phyloP scores from a whole-genome alignment of 2,329 filamentous ascomycete species.

The Calonectria ilicicola region DNA sequence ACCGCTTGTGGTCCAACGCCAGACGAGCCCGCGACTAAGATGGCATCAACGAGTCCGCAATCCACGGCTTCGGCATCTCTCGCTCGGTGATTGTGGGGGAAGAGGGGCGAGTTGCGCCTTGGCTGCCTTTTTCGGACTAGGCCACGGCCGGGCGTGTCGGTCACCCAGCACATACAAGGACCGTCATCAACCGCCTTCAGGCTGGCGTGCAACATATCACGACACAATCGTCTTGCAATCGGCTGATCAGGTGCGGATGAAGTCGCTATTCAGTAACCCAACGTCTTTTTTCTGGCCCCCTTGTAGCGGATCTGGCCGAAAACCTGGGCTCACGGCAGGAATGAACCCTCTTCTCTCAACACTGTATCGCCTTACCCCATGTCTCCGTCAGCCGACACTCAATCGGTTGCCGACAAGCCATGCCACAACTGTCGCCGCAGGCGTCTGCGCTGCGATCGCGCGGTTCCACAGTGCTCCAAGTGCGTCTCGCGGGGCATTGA shows the following conservation, averaged over 20 bases:
- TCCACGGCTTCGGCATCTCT: conserved; percentile 8
- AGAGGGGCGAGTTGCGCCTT: conserved; percentile 40
- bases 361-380: conserved; percentile 30
- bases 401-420: conserved; percentile 44
- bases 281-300: conserved; percentile 26
- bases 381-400: conserved; percentile 35
- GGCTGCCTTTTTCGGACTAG: conserved; percentile 48
- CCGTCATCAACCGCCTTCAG: background rate
- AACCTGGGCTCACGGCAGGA: conserved; percentile 18
- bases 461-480: conserved; percentile 64
- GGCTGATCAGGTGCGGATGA: conserved; percentile 10
- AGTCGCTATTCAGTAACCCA: conserved; percentile 31
- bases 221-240: background rate
- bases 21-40: background rate
- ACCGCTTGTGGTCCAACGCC: background rate
- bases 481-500: conserved; percentile 61
- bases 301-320: conserved; percentile 30
- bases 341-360: conserved; percentile 23
- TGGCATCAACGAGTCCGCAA: background rate
- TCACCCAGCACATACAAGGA: conserved; percentile 9
- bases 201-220: background rate
- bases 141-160: background rate
- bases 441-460: conserved; percentile 65
- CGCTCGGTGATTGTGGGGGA: conserved; percentile 26
- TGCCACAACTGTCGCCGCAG: conserved; percentile 68